These are phyloP conservation scores for Fusarium longipes DNA, from an alignment of 2,329 filamentous ascomycete species.

Conservation along the genomic window DNA sequence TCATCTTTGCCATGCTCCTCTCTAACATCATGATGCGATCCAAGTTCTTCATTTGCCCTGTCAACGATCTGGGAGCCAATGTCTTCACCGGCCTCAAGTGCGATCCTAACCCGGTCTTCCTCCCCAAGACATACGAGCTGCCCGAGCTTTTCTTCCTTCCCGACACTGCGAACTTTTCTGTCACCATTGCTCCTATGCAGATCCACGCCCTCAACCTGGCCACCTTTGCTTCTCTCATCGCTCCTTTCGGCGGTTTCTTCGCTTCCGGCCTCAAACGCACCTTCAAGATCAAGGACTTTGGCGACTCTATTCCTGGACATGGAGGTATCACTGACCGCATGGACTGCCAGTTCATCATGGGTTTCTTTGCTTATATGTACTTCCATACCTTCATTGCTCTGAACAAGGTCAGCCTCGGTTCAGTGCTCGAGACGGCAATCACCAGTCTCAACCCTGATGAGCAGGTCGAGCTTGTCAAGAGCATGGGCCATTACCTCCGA, in stretches of 20 bases:
- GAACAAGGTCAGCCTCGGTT: slow-evolving; percentile 85
- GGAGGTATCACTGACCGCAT: slow-evolving; percentile 98
- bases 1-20: slow-evolving; percentile 83
- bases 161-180: slow-evolving; percentile 67
- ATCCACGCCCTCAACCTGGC: slow-evolving; percentile 91
- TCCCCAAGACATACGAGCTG: slow-evolving; percentile 78
- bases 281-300: slow-evolving; percentile 99
- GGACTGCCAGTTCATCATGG: slow-evolving; percentile 99
- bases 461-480: slow-evolving; percentile 82
- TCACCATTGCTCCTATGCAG: slow-evolving; percentile 88
- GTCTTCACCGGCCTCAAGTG: slow-evolving; percentile 91
- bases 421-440: slow-evolving; percentile 90
- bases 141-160: slow-evolving; percentile 78
- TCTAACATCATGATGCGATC: slow-evolving; percentile 88
- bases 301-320: slow-evolving; percentile 96
- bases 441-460: slow-evolving; percentile 88
- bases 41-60: slow-evolving; percentile 98
- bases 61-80: slow-evolving; percentile 95
- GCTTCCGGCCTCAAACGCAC: slow-evolving; percentile 97
- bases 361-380: slow-evolving; percentile 98
- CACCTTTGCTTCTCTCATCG: slow-evolving; percentile 95
- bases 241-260: slow-evolving; percentile 98
- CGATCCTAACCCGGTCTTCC: slow-evolving; percentile 90
- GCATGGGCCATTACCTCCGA: slow-evolving; percentile 71
- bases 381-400: slow-evolving; percentile 97